Evolutionary conservation across 1,284 basidiomycete species (phyloP).

Genomic region (Coriolopsis trogii): DNA sequence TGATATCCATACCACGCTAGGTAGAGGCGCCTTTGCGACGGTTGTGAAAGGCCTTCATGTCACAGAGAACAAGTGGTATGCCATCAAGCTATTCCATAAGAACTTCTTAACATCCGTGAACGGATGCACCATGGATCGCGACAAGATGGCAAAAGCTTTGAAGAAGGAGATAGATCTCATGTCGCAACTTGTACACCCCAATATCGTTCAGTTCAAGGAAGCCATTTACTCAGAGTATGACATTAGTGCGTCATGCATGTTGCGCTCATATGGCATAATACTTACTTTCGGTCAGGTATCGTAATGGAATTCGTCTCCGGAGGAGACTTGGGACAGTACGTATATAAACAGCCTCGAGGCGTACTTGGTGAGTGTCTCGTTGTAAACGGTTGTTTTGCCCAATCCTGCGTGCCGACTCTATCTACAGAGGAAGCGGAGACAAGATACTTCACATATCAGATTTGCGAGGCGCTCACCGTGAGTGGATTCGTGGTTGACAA

Average conservation of each 20-base stretch:
- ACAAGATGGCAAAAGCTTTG: background rate
- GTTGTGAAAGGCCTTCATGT: constrained; percentile 71
- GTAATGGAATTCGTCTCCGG: constrained; percentile 19
- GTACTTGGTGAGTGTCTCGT: constrained; percentile 53
- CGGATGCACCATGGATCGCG: background rate
- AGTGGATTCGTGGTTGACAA: constrained; percentile 20
- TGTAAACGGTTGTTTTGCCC: background rate
- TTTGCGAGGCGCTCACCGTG: constrained; percentile 74
- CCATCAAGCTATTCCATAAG: constrained; percentile 74
- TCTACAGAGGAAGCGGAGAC: constrained; percentile 54
- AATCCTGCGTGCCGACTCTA: background rate
- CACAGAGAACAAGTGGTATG: constrained; percentile 60
- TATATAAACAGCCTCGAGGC: constrained; percentile 57
- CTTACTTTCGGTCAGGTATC: constrained; percentile 2
- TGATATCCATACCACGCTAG: constrained; percentile 68
- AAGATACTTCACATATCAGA: constrained; percentile 68
- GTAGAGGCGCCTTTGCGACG: constrained; percentile 78
- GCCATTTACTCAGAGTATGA: constrained; percentile 65
- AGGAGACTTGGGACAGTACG: constrained; percentile 59
- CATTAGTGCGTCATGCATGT: constrained; percentile 53
- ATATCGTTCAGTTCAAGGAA: constrained; percentile 81
- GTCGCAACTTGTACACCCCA: constrained; percentile 70
- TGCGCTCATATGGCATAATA: background rate
- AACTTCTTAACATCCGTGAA: constrained; percentile 27
- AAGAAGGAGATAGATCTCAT: constrained; percentile 76